Conservation (phyloP, 495 filamentous ascomycete species). For the Hypomontagnella submonticulosa region DNA sequence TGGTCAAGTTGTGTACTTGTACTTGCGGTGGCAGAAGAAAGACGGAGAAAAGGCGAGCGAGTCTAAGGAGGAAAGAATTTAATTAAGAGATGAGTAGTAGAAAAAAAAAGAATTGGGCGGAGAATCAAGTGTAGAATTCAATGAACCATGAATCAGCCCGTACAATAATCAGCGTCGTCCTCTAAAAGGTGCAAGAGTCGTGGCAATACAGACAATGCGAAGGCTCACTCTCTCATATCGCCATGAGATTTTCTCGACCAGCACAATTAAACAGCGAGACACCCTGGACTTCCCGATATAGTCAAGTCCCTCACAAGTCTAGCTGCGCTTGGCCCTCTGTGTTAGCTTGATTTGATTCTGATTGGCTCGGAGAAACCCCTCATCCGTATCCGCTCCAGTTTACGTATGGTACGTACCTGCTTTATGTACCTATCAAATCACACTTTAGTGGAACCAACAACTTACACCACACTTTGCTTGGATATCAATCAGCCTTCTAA, state of each 20-base stretch:
- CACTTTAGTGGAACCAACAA: conserved; percentile 7
- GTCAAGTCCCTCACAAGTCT: conserved; percentile 41
- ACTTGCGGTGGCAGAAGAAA: conserved; percentile 7
- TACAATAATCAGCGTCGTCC: conserved; percentile 4
- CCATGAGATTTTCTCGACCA: conserved; percentile 50
- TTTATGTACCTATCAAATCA: background rate
- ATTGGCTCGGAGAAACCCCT: conserved; percentile 50
- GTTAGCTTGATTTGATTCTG: background rate
- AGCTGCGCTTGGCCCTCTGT: conserved; percentile 33
- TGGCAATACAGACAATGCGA: conserved; percentile 26
- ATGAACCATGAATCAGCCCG: conserved; percentile 2
- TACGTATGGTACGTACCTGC: conserved; percentile 20
- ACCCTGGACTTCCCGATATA: conserved; percentile 47
- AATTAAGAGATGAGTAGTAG: conserved; percentile 11
- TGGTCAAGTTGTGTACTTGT: background rate
- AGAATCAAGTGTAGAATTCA: conserved; percentile 11
- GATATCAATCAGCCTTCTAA: background rate
- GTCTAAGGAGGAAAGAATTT: conserved; percentile 7
- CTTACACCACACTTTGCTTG: conserved; percentile 4
- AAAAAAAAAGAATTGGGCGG: conserved; percentile 10
- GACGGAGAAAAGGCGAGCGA: conserved; percentile 5
- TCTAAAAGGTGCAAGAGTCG: conserved; percentile 26
- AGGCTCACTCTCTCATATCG: conserved; percentile 30
- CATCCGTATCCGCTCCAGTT: conserved; percentile 46
- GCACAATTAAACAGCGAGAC: conserved; percentile 44